A percentile compares a stretch with the other conserved stretches of the same genome.
phyloP scores from a whole-genome alignment of 2,329 filamentous ascomycete species.

The Fusarium sp. region DNA sequence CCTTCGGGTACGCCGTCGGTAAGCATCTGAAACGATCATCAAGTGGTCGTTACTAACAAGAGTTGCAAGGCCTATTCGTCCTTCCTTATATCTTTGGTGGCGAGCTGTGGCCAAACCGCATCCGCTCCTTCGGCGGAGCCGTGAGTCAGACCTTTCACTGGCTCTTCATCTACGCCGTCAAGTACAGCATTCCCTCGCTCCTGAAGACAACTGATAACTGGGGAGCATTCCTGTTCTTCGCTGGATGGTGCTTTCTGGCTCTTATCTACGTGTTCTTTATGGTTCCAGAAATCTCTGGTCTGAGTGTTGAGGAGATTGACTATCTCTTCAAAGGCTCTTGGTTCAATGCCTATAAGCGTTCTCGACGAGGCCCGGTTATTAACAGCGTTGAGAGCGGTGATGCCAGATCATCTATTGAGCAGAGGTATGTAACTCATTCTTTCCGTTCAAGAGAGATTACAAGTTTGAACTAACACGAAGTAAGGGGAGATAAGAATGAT shows the following conservation, averaged over 20 bases:
- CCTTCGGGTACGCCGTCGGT: slow-evolving; percentile 56
- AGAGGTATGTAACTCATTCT: too few relatives aligned
- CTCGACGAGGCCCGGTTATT: too few relatives aligned
- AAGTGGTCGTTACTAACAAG: too few relatives aligned
- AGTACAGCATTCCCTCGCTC: slow-evolving; percentile 49
- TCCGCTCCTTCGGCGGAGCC: slow-evolving; percentile 57
- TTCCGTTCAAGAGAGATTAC: too few relatives aligned
- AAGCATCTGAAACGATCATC: slow-evolving; percentile 24
- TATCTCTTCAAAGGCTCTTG: slow-evolving; percentile 48
- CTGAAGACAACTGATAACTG: slow-evolving; percentile 51
- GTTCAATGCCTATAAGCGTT: not conserved
- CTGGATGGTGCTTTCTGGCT: slow-evolving; percentile 51
- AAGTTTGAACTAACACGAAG: too few relatives aligned
- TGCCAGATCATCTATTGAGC: too few relatives aligned
- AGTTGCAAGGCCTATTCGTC: not conserved
- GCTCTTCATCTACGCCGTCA: slow-evolving; percentile 57
- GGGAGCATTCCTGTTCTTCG: slow-evolving; percentile 56
- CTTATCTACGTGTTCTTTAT: slow-evolving; percentile 54
- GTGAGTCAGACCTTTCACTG: slow-evolving; percentile 34
- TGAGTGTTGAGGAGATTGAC: slow-evolving; percentile 54
- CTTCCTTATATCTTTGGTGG: slow-evolving; percentile 59
- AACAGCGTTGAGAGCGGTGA: too few relatives aligned
- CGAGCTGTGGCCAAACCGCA: slow-evolving; percentile 59
- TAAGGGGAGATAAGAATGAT: too few relatives aligned
- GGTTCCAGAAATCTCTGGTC: slow-evolving; percentile 54